Evolutionary conservation across 2,329 filamentous ascomycete genomes (phyloP), one percentile per base, ranked within the genome.

Genomic region (Colletotrichum eleusines): DNA sequence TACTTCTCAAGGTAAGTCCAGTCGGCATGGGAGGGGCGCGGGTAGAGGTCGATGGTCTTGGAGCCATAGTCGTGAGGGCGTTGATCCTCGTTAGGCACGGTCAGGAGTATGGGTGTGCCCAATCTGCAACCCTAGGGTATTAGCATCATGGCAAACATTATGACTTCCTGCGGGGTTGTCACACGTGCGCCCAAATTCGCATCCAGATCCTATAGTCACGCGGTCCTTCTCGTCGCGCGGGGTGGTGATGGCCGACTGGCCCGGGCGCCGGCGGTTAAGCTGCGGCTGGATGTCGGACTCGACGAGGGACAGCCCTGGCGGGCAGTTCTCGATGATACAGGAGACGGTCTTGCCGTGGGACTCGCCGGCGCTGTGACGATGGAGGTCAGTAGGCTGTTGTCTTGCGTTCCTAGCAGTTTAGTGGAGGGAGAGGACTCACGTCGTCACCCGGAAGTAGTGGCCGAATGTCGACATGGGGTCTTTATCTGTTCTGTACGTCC

Each of bases 1-100:
- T 99, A 99, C 84, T 98, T 98, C 81, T 97, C 93, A 72, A 97
- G 87, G 84, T 98, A 98, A 72, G 96, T 98, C 89, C 92, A 98
- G 83, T 98, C 95, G 71, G 96, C 95, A 82, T 98, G 96, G 79
- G 91, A 94, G 44, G 96, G 96, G 63, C 96, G 89, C 5, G 96
- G 96, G 87, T 92, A 98, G 73, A 90, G 84, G 82, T 98, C 94
- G 89, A 98, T 98, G 38, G 95, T 97, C 79, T 90, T 89, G 82
- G 90, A 89, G 68, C 93, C 93, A 82, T 98, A 98, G 85, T 99
- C 96, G 79, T 94, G 91, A 46, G 95, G 95, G 73, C 95, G 87
- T 80, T 97, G 94, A 81, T 98, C 95, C 85, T 98, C 91, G 81
- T 98, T 98, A 81, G 91, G 87, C 51, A 98, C 95, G 70, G 93